Base-by-base conservation (phyloP, 331 rosid genomes). In the Malus hybrid region DNA sequence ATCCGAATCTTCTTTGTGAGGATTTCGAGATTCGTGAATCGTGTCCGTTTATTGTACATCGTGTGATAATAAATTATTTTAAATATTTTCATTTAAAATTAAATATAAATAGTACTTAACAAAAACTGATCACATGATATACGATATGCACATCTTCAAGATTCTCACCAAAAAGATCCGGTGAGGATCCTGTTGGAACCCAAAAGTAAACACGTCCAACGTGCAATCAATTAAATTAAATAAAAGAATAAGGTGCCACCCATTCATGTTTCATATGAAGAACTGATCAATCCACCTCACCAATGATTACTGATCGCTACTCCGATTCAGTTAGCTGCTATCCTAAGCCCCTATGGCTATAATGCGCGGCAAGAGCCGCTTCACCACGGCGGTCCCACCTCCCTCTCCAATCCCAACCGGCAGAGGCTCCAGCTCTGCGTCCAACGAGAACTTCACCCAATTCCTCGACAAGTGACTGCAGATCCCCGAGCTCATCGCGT, bases 361-460 rank as follows among this genome's bases (percentile, higher is more conserved):
- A 63, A 6, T 68, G 57, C 83, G 83, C 33, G 77, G 75, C 62
- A 52, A 57, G 9, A 78, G 75, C 74, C 74, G 55, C 3, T 36
- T 62, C 14, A 29, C 70, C 46, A 52, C 72, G 2, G 75, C 74
- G 33, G 84, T 71, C 26, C 90, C 91, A 12, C 86, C 89, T 8
- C 99, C 96, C 0, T 88, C 97, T 3, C 97, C 97, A 36, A 86
- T 94, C 71, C 97, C 96, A 0, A 92, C 88, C 1, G 96, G 57
- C 2, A 81, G 71, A 63, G 99, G 97, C 6, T 80, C 92, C 0
- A 96, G 99, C 26, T 92, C 92, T 13, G 93, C 97, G 3, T 85
- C 90, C 63, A 81, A 86, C 58, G 86, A 86, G 8, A 68, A 62
- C 75, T 87, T 94, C 84, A 60, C 77, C 57, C 58, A 78, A 20